Base-by-base conservation (phyloP, 352 stramenopile genomes). In the Phytophthora ramorum region DNA sequence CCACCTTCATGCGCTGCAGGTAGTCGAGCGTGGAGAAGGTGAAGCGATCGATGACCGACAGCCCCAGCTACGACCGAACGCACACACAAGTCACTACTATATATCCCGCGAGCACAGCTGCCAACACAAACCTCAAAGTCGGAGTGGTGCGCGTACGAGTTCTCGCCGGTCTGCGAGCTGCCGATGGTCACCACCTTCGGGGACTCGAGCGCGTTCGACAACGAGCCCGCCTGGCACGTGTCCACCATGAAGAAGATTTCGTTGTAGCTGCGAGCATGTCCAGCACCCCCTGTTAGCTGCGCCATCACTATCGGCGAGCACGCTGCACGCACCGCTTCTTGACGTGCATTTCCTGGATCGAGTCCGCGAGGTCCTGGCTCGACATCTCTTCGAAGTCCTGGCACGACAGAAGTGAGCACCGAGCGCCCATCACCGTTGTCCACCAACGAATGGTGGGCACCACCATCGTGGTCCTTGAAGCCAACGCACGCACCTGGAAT, bases 231-330 rank as follows among this genome's bases (percentile, higher is more conserved):
- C 73, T 99, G 97, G 72, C 97, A 99, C 7, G 97, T 99, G 85
- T 99, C 97, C n/a, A 98, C 93, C 74, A 98, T 97, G 68, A 98
- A 98, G 49, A 99, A 96, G 19, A 99, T 92, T 66, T 98, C 83
- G 34, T 98, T 91, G 78, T 98, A 99, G 44, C 88, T 93, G 55
- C 22, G 34, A 22, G 4, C 35, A 41, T 41, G 4, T 19, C 30
- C 3, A 34, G 32, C 30, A 7, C 1, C 44, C n/a, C 30, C 54
- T 20, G 35, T 64, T 38, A 52, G 30, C 17, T 26, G n/a, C 4
- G 12, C 22, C 22, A 24, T 34, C 28, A 45, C 4, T 22, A 24
- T 3, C 17, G 9, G 38, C 2, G 35, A 17, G 16, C 14, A 2
- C 3, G 35, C 7, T 41, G 14, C 40, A 73, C 78, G 28, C 41